Base-by-base conservation (phyloP, 768 basidiomycete genomes). In the Leucogyrophana mollusca region DNA sequence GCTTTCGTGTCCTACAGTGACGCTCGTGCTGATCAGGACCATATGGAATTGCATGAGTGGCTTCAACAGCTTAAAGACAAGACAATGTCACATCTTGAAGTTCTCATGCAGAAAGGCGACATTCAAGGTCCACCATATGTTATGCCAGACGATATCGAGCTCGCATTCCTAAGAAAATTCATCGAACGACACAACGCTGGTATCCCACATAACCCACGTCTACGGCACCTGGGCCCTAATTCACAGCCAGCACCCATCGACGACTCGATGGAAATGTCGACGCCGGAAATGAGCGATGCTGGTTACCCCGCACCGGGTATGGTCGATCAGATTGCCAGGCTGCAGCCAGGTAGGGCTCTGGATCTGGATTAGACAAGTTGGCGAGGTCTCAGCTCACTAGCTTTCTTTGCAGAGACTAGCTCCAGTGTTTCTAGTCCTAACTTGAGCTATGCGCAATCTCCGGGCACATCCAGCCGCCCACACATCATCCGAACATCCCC, bases 21-120 rank as follows among this genome's bases (percentile, higher is more conserved):
- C 60, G 81, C 85, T 41, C 80, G 84, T 40, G 88, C 88, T 1
- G 88, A 90, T 71, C 88, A 89, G 61, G 88, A 90, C 60, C 88
- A 90, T 58, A 90, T 90, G 87, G 88, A 90, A 60, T 69, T 90
- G 17, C 88, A 90, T 56, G 88, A 90, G 60, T 90, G 88, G 88
- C 69, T 90, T 2, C 88, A 90, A 56, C 88, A 90, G 62, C 73
- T 90, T 56, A 90, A 90, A 64, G 88, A 90, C 67, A 90, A 89
- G 65, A 88, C 85, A 42, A 90, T 90, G 88, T 86, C 87, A 38
- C 87, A 90, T 67, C 74, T 90, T 36, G 88, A 90, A 63, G 74
- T 90, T 2, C 80, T 90, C 55, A 90, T 90, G 85, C 88, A 90
- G 61, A 89, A 90, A 59, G 86, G 87, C 58, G 88, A 90, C 52